Evolutionary conservation across 2,329 filamentous ascomycete genomes (phyloP).

Genomic region (Exserohilum rostratum): DNA sequence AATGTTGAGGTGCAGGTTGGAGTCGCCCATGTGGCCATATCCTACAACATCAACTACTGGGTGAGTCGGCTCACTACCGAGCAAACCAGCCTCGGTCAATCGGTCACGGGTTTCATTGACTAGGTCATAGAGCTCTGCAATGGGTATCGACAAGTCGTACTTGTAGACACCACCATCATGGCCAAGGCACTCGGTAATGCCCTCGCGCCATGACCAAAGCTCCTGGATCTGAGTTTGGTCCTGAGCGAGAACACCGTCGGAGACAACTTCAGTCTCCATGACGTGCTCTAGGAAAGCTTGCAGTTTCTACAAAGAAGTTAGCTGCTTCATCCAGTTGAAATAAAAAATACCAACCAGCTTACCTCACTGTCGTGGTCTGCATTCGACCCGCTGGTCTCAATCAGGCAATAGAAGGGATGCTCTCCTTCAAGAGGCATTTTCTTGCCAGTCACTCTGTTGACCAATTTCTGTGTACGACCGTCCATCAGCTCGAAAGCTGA

Average conservation of each 20-base stretch:
- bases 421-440: conserved; percentile 81
- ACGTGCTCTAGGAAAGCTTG: conserved; percentile 89
- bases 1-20: conserved; percentile 93
- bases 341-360: neutral
- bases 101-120: conserved; percentile 83
- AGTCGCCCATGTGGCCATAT: conserved; percentile 98
- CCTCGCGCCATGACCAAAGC: conserved; percentile 92
- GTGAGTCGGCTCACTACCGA: conserved; percentile 72
- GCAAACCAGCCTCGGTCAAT: conserved; percentile 74
- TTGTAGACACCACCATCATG: conserved; percentile 98
- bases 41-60: conserved; percentile 91
- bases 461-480: conserved; percentile 71
- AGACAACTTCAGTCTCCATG: conserved; percentile 84
- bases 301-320: conserved; percentile 68
- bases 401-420: conserved; percentile 92
- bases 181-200: conserved; percentile 84
- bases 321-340: neutral
- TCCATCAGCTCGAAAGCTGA: conserved; percentile 99
- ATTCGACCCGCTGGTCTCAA: conserved; percentile 96
- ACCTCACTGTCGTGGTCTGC: conserved; percentile 82
- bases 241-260: conserved; percentile 89
- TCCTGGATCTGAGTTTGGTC: conserved; percentile 86
- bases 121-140: conserved; percentile 83
- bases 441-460: conserved; percentile 70
- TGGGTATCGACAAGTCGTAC: conserved; percentile 94